A percentile compares a stretch with the other conserved stretches of the same genome.
phyloP scores from a whole-genome alignment of 768 basidiomycete genomes.

The Neoboletus subvelutipes region DNA sequence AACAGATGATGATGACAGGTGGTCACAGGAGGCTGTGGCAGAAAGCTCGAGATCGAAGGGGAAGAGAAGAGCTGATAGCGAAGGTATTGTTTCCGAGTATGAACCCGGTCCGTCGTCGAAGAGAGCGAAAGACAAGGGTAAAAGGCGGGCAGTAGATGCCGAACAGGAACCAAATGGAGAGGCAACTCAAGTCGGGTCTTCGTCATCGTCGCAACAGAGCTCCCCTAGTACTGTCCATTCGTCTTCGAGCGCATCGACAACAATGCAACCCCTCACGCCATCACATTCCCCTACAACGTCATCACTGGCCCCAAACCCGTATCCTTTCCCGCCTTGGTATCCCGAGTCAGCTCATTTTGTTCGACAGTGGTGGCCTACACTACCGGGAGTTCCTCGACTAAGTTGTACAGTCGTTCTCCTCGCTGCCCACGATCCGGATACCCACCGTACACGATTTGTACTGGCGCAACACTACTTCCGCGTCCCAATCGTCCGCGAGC shows the following conservation, averaged over 20 bases:
- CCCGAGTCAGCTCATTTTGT: constrained; percentile 77
- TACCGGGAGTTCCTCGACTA: constrained; percentile 60
- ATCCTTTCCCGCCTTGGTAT: constrained; percentile 66
- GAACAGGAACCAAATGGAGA: constrained; percentile 14
- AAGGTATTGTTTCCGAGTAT: constrained; percentile 13
- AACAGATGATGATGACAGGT: constrained; percentile 24
- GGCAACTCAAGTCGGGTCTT: constrained; percentile 5
- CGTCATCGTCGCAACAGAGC: constrained; percentile 13
- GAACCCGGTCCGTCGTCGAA: constrained; percentile 9
- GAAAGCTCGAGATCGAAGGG: constrained; percentile 25
- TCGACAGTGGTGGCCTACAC: constrained; percentile 77
- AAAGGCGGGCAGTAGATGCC: constrained; percentile 16
- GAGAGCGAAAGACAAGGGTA: constrained; percentile 22
- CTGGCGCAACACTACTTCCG: constrained; percentile 76
- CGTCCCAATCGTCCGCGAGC: constrained; percentile 49
- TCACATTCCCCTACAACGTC: not conserved
- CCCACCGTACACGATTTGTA: constrained; percentile 60
- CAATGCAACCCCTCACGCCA: not conserved
- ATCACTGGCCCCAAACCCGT: constrained; percentile 49
- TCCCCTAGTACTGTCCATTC: constrained; percentile 1
- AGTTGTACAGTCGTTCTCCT: constrained; percentile 74
- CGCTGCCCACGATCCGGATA: constrained; percentile 58
- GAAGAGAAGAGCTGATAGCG: constrained; percentile 23
- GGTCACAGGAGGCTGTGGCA: constrained; percentile 19
- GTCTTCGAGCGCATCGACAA: constrained; percentile 6